A percentile compares a stretch with the other conserved stretches of the same genome.
phyloP scores from a whole-genome alignment of 2,329 filamentous ascomycete species.

The Amauroascus verrucosus region DNA sequence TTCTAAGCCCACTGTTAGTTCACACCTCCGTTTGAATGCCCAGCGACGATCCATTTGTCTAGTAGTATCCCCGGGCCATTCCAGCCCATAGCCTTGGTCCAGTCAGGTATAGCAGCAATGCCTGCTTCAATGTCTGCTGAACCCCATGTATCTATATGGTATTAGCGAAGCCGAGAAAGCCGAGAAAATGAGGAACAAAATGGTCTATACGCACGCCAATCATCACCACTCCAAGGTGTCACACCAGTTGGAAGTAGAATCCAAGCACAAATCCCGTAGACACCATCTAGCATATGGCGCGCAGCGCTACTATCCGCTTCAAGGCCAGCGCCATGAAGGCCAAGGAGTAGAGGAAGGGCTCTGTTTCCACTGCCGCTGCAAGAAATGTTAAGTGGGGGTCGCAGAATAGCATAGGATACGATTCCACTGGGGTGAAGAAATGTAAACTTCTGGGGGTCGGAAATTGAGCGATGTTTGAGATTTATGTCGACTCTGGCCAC shows the following conservation, averaged over 20 bases:
- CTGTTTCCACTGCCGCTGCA: slow-evolving; percentile 19
- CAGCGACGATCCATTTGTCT: slow-evolving; percentile 43
- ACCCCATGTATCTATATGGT: slow-evolving; percentile 42
- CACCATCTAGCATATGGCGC: slow-evolving; percentile 39
- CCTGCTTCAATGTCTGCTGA: slow-evolving; percentile 47
- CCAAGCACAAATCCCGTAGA: slow-evolving; percentile 47
- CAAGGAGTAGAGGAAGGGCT: slow-evolving; percentile 41
- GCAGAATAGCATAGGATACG: slow-evolving; percentile 48
- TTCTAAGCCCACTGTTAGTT: neutral
- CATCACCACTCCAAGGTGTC: slow-evolving; percentile 50
- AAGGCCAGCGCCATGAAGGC: slow-evolving; percentile 48
- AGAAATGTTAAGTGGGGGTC: slow-evolving; percentile 38
- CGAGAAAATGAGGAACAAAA: neutral
- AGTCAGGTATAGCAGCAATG: slow-evolving; percentile 39
- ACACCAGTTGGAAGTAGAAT: slow-evolving; percentile 47
- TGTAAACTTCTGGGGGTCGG: slow-evolving; percentile 44
- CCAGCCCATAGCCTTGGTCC: slow-evolving; percentile 44
- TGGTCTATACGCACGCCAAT: slow-evolving; percentile 42
- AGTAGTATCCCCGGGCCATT: slow-evolving; percentile 37
- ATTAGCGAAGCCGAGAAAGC: neutral
- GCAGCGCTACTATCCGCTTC: slow-evolving; percentile 43
- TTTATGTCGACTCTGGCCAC: slow-evolving; percentile 17
- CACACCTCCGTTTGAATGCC: slow-evolving; percentile 50
- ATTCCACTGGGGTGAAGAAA: slow-evolving; percentile 45
- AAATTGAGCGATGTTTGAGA: slow-evolving; percentile 20